Percentiles rank a stretch among this genome's conserved stretches.
These are phyloP conservation scores for Elsinoe batatas DNA, from an alignment of 2,329 filamentous ascomycete species.

Conservation along the genomic window DNA sequence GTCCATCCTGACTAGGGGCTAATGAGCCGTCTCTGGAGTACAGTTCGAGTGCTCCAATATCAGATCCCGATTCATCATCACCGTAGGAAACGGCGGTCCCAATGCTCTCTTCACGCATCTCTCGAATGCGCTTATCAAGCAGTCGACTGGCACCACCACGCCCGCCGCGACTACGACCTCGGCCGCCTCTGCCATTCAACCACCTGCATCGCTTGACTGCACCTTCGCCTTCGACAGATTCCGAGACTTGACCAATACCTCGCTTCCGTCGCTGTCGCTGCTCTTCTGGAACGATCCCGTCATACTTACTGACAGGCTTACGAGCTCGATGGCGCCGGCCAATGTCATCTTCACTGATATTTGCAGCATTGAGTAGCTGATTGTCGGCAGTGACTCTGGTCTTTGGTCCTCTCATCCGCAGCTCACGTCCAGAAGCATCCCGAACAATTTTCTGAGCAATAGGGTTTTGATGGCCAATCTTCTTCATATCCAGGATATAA, in stretches of 20 bases:
- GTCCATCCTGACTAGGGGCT: slow-evolving; percentile 12
- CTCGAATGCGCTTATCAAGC: slow-evolving; percentile 32
- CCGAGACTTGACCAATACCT: slow-evolving; percentile 14
- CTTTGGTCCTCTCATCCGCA: slow-evolving; percentile 36
- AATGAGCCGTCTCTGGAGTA: slow-evolving; percentile 19
- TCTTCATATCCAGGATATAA: slow-evolving; percentile 47
- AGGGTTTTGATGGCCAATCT: slow-evolving; percentile 45
- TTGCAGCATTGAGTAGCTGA: slow-evolving; percentile 20
- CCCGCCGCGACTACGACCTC: slow-evolving; percentile 13
- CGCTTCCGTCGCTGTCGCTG: slow-evolving; percentile 13
- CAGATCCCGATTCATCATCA: slow-evolving; percentile 17
- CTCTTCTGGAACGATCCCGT: slow-evolving; percentile 14
- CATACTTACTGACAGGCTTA: slow-evolving; percentile 16
- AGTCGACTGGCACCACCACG: slow-evolving; percentile 11
- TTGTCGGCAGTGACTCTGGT: slow-evolving; percentile 21
- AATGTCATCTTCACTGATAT: slow-evolving; percentile 14
- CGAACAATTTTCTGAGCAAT: slow-evolving; percentile 42
- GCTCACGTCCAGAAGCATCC: slow-evolving; percentile 37
- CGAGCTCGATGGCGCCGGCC: slow-evolving; percentile 14
- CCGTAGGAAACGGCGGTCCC: slow-evolving; percentile 21
- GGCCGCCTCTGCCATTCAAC: slow-evolving; percentile 9
- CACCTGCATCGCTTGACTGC: slow-evolving; percentile 12
- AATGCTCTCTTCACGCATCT: slow-evolving; percentile 36
- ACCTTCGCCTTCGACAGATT: slow-evolving; percentile 16
- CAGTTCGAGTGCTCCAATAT: slow-evolving; percentile 22